Evolutionary conservation across 371 early-diverging fungal species (phyloP).

Genomic region (Mucor irregularis): DNA sequence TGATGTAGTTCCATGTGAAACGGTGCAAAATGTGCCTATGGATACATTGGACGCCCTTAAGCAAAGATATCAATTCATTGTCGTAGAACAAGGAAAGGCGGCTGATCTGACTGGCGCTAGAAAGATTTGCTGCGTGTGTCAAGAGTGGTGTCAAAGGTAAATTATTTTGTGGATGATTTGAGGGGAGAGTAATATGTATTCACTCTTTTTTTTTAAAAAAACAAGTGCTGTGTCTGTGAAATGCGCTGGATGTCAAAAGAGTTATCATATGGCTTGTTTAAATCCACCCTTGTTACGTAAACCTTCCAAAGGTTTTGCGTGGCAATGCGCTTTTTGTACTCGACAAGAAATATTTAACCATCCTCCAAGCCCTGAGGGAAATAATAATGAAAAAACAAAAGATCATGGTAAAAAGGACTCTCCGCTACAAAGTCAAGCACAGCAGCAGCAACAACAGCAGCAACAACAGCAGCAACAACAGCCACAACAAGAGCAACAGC

Average conservation of each 20-base stretch:
- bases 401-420: too few relatives aligned
- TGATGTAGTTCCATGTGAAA: conserved; percentile 79
- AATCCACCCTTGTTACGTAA: conserved; percentile 74
- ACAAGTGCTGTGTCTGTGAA: conserved; percentile 56
- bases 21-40: conserved; percentile 79
- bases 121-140: conserved; percentile 76
- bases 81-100: conserved; percentile 82
- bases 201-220: conserved; percentile 9
- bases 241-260: conserved; percentile 71
- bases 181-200: too few relatives aligned
- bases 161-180: too few relatives aligned
- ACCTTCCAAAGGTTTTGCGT: conserved; percentile 81
- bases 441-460: too few relatives aligned
- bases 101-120: conserved; percentile 71
- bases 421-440: too few relatives aligned
- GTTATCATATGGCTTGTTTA: conserved; percentile 76
- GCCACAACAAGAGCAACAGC: too few relatives aligned
- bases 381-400: neutral
- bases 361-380: conserved; percentile 5
- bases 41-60: conserved; percentile 67
- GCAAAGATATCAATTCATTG: conserved; percentile 75
- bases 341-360: conserved; percentile 18
- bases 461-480: too few relatives aligned
- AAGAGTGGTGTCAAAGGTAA: conserved; percentile 75
- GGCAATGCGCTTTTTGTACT: conserved; percentile 78